Percentiles rank a stretch among this genome's conserved stretches.
Evolutionary conservation across 148 eudicot species (phyloP).

Genomic region (Cornus kousa): DNA sequence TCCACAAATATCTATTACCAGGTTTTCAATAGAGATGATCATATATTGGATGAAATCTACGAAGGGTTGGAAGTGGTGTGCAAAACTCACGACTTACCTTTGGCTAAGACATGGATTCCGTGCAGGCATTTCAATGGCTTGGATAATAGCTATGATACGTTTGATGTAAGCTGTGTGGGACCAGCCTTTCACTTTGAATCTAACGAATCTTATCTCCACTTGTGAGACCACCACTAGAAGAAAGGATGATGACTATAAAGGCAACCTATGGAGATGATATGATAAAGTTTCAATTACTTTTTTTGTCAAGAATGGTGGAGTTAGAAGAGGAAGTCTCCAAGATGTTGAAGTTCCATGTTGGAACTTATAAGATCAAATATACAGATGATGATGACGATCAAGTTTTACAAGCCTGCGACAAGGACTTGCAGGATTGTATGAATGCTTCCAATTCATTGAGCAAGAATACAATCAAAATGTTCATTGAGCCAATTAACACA

Average conservation of each 20-base stretch:
- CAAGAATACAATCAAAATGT: background rate
- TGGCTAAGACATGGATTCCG: constrained; percentile 34
- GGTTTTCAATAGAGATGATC: constrained; percentile 14
- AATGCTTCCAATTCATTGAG: background rate
- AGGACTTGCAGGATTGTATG: background rate
- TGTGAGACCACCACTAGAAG: no score
- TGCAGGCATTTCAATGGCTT: constrained; percentile 10
- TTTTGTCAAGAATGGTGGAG: background rate
- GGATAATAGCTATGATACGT: no score
- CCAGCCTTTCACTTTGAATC: no score
- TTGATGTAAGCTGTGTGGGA: no score
- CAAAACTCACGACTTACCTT: constrained; percentile 22
- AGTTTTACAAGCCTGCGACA: background rate
- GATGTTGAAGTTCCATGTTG: background rate
- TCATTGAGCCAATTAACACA: background rate
- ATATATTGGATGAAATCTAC: constrained; percentile 19
- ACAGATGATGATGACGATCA: background rate
- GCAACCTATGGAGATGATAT: background rate
- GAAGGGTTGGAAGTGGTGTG: constrained; percentile 18
- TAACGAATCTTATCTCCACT: no score
- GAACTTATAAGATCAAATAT: background rate
- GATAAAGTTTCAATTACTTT: background rate
- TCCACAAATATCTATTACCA: background rate
- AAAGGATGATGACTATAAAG: background rate
- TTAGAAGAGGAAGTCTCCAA: background rate